Evolutionary conservation across 352 stramenopile genomes (phyloP), one percentile per base, ranked within the genome.

Genomic region (Labyrinthula sp.): DNA sequence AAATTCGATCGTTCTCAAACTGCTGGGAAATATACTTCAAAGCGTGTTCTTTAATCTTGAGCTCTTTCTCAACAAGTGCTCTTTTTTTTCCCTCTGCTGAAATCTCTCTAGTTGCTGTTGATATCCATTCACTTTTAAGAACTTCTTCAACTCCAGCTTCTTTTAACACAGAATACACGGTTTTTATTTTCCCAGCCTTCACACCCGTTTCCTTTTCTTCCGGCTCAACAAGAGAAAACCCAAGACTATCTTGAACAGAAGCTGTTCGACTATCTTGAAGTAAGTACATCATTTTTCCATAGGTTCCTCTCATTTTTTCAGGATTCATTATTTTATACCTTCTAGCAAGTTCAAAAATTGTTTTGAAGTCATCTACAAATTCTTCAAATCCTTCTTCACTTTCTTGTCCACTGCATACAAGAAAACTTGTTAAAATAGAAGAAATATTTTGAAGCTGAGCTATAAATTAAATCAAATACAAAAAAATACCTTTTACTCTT

Each of bases 311-410:
- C 81, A 95, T 91, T 60, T 92, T 92, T 65, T 95, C 83, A 3
- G 84, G 84, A 66, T 95, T 95, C 79, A 93, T 93, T 52, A 95
- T 93, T 66, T 95, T 95, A 66, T 95, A 90, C 25, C 84, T 70
- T 29, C 84, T 65, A 6, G 75, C 80, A 12, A 95, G 64, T 61
- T 95, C 84, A 52, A 95, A 91, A 12, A 59, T 70, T 33, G 79
- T 75, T 43, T 87, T 89, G 21, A 91, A 82, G 14, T n/a, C n/a
- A n/a, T n/a, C n/a, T n/a, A n/a, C n/a, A n/a, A n/a, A n/a, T n/a
- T n/a, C n/a, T n/a, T n/a, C n/a, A n/a, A n/a, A n/a, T n/a, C n/a
- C n/a, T n/a, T n/a, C n/a, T n/a, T n/a, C n/a, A n/a, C n/a, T n/a
- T n/a, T n/a, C n/a, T n/a, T n/a, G n/a, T n/a, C n/a, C n/a, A n/a